phyloP scores from a whole-genome alignment of 192 early-diverging fungal species.

The Allomyces arbusculus region DNA sequence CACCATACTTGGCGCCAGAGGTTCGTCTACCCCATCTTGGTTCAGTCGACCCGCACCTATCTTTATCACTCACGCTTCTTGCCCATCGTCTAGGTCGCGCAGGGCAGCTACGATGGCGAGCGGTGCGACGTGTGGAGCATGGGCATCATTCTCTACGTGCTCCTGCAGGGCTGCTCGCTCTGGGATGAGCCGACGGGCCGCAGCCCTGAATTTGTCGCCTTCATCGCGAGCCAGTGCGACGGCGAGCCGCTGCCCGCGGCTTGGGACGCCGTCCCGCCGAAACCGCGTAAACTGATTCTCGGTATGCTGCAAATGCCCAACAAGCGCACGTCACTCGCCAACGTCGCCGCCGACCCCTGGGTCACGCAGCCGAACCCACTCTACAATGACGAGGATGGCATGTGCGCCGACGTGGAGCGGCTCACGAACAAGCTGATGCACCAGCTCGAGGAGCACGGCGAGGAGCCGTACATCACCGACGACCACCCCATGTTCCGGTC shows the following conservation, averaged over 20 bases:
- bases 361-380: slow-evolving; percentile 27
- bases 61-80: neutral
- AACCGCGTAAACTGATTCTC: neutral
- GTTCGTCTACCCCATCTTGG: slow-evolving; percentile 6
- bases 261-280: slow-evolving; percentile 19
- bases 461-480: slow-evolving; percentile 9
- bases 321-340: neutral
- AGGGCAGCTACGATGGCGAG: slow-evolving; percentile 32
- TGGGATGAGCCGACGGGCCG: slow-evolving; percentile 42
- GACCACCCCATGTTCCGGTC: neutral
- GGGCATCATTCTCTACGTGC: slow-evolving; percentile 48
- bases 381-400: slow-evolving; percentile 16
- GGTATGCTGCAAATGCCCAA: neutral
- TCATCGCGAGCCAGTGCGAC: slow-evolving; percentile 11
- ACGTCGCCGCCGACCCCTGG: slow-evolving; percentile 3
- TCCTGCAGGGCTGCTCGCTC: slow-evolving; percentile 47
- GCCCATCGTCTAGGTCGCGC: slow-evolving; percentile 18
- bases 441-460: slow-evolving; percentile 12
- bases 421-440: slow-evolving; percentile 31
- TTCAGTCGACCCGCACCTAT: neutral
- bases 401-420: slow-evolving; percentile 30
- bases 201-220: slow-evolving; percentile 35
- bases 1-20: slow-evolving; percentile 47
- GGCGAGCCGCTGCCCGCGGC: slow-evolving; percentile 31
- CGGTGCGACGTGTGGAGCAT: slow-evolving; percentile 45